phyloP scores from a whole-genome alignment of 345 rosid genomes.

The Melaleuca alternifolia region DNA sequence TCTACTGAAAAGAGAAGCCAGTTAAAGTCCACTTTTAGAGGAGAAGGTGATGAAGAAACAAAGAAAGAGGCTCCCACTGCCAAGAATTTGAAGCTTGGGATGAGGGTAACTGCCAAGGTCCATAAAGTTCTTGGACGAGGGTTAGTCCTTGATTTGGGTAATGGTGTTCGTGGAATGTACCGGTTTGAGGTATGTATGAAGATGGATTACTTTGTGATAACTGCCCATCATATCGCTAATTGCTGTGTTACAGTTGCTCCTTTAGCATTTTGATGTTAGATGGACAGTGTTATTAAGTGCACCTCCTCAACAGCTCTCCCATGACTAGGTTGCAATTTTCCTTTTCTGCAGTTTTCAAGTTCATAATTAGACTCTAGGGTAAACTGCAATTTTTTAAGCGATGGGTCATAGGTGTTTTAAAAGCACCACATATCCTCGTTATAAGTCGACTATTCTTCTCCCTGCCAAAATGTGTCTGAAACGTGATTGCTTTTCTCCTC shows the following conservation, averaged over 20 bases:
- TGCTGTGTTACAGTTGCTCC: not conserved
- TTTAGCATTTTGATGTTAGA: not conserved
- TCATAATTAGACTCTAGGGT: not conserved
- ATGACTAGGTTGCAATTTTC: not conserved
- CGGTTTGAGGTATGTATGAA: conserved; percentile 51
- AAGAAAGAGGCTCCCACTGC: conserved; percentile 13
- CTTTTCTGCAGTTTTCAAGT: not conserved
- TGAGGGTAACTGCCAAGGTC: conserved; percentile 51
- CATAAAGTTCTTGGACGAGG: conserved; percentile 61
- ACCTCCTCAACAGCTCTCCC: not conserved
- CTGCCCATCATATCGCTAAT: not conserved
- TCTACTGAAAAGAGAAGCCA: not conserved
- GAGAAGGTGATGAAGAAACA: not conserved
- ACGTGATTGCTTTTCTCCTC: not conserved
- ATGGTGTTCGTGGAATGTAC: conserved; percentile 85
- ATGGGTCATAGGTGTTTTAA: not conserved
- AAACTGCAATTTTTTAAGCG: not conserved
- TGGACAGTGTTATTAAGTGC: not conserved
- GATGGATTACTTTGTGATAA: not conserved
- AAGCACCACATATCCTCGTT: not conserved
- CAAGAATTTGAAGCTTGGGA: conserved; percentile 55
- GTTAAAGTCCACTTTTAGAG: not conserved
- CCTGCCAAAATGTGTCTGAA: not conserved
- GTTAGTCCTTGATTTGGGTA: conserved; percentile 86
- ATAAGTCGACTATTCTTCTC: not conserved